Evolutionary conservation across 768 basidiomycete species (phyloP).

Genomic region (Podaxis sp.): DNA sequence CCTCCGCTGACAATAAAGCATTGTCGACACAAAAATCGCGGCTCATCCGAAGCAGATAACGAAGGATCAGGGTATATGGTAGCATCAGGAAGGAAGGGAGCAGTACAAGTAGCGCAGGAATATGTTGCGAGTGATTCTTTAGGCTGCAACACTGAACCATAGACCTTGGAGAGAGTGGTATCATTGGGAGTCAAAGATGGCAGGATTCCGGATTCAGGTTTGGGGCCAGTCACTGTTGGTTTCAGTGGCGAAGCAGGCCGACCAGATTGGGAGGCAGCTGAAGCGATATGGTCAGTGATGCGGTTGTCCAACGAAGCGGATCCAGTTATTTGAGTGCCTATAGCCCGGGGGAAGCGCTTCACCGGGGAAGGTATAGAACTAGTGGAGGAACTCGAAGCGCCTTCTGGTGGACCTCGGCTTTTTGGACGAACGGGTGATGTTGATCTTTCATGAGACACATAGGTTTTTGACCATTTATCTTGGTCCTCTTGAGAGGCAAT

Average conservation of each 20-base stretch:
- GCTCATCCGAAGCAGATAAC: constrained; percentile 29
- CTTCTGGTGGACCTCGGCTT: constrained; percentile 22
- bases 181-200: constrained; percentile 51
- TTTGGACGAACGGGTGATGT: constrained; percentile 38
- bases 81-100: constrained; percentile 73
- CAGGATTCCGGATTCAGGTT: constrained; percentile 60
- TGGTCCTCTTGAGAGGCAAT: constrained; percentile 39
- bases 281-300: constrained; percentile 58
- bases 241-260: constrained; percentile 63
- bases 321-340: constrained; percentile 28
- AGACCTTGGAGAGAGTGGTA: constrained; percentile 75
- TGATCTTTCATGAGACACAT: constrained; percentile 54
- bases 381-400: constrained; percentile 13
- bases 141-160: constrained; percentile 81
- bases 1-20: constrained; percentile 77
- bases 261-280: constrained; percentile 41
- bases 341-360: constrained; percentile 53
- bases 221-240: constrained; percentile 47
- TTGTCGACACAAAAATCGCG: constrained; percentile 70
- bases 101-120: constrained; percentile 64
- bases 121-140: constrained; percentile 71
- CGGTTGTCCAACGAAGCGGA: constrained; percentile 40
- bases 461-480: constrained; percentile 83
- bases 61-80: constrained; percentile 83
- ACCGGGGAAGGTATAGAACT: constrained; percentile 27